phyloP scores from a whole-genome alignment of 225 moss, liverwort and hornwort genomes.

The Polytrichum formosum region DNA sequence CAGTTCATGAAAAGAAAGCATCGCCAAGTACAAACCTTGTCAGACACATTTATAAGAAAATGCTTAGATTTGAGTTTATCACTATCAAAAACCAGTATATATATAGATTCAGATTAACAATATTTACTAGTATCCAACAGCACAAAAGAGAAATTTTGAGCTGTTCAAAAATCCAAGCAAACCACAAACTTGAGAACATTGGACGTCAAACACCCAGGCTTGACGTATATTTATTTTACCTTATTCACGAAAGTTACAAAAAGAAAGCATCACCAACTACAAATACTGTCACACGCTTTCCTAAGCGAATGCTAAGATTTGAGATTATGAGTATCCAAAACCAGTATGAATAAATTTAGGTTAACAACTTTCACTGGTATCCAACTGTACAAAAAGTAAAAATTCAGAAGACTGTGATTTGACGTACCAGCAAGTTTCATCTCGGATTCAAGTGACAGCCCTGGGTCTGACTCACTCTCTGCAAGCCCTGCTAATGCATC shows the following conservation, averaged over 20 bases:
- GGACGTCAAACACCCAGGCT: too few relatives aligned
- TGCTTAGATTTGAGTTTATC: neutral
- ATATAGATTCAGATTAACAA: too few relatives aligned
- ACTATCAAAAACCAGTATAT: neutral
- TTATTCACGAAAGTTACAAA: too few relatives aligned
- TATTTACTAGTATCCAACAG: neutral
- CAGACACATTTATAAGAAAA: too few relatives aligned
- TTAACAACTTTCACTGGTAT: neutral
- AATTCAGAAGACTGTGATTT: neutral
- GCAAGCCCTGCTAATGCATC: conserved; percentile 78
- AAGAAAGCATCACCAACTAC: neutral
- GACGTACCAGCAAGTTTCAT: conserved; percentile 85
- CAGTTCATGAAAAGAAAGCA: too few relatives aligned
- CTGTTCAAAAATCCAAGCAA: too few relatives aligned
- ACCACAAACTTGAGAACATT: too few relatives aligned
- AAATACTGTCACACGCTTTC: neutral
- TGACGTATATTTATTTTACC: too few relatives aligned
- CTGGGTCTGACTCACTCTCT: conserved; percentile 90
- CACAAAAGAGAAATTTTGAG: neutral
- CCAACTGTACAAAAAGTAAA: conserved; percentile 1
- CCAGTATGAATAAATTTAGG: too few relatives aligned
- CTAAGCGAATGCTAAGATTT: neutral
- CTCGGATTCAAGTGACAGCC: conserved; percentile 83
- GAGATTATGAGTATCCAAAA: neutral
- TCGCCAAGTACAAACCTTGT: too few relatives aligned